Conservation (phyloP, 139 green algal species). For the Ulvella scutata region DNA sequence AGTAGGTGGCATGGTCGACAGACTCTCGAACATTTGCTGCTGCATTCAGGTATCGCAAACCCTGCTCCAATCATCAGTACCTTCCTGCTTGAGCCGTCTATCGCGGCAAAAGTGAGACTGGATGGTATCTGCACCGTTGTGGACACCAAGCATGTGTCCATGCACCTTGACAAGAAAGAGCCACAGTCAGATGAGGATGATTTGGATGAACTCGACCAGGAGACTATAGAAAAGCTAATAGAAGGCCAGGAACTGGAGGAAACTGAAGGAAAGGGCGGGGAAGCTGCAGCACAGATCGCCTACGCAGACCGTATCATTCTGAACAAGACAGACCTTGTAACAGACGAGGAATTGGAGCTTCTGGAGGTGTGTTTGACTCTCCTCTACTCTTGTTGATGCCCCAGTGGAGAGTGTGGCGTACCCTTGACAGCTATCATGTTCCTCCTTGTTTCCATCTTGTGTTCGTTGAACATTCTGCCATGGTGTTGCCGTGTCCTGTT, state of each 20-base stretch:
- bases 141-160: conserved; percentile 43
- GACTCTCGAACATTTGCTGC: no score
- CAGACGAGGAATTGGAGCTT: not conserved
- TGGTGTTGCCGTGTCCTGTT: no score
- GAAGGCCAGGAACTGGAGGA: no score
- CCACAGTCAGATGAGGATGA: conserved; percentile 33
- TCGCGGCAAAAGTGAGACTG: conserved; percentile 35
- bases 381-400: no score
- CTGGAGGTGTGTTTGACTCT: no score
- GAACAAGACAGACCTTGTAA: conserved; percentile 87
- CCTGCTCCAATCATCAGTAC: conserved; percentile 83
- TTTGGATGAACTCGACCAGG: conserved; percentile 55
- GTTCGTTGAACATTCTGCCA: no score
- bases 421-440: no score
- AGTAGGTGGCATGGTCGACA: no score
- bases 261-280: no score
- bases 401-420: no score
- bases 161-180: conserved; percentile 22
- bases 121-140: conserved; percentile 78
- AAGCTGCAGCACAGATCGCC: conserved; percentile 60
- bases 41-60: conserved; percentile 77
- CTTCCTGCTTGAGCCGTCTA: conserved; percentile 29
- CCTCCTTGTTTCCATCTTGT: no score
- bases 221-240: conserved; percentile 84
- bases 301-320: conserved; percentile 89